These are phyloP conservation scores for Plenodomus tracheiphilus DNA, from an alignment of 2,329 filamentous ascomycete species.

Conservation along the genomic window DNA sequence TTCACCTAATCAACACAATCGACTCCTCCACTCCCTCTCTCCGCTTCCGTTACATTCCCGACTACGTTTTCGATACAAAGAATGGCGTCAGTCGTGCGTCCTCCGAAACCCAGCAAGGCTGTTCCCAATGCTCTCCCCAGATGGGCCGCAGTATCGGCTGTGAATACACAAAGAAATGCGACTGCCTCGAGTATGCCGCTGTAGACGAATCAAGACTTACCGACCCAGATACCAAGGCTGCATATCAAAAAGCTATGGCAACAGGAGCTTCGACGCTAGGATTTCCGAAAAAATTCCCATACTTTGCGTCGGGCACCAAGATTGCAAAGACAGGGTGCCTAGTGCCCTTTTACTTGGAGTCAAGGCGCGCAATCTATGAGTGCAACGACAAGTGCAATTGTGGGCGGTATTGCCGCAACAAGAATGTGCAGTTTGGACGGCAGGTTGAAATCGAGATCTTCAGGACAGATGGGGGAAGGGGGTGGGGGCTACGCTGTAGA, in stretches of 20 bases:
- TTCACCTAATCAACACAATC: slow-evolving; percentile 67
- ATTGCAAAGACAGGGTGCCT: slow-evolving; percentile 32
- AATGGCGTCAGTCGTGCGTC: slow-evolving; percentile 63
- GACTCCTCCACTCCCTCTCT: slow-evolving; percentile 61
- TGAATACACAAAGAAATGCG: slow-evolving; percentile 65
- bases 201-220: slow-evolving; percentile 48
- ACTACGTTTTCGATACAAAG: slow-evolving; percentile 56
- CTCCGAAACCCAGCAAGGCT: slow-evolving; percentile 68
- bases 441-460: slow-evolving; percentile 76
- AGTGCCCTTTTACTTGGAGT: slow-evolving; percentile 49
- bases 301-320: slow-evolving; percentile 50
- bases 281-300: slow-evolving; percentile 63
- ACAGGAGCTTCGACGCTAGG: slow-evolving; percentile 36
- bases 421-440: slow-evolving; percentile 75
- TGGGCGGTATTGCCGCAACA: slow-evolving; percentile 66
- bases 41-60: slow-evolving; percentile 70
- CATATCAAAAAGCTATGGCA: slow-evolving; percentile 20
- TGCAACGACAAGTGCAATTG: slow-evolving; percentile 76
- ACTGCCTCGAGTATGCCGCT: slow-evolving; percentile 67
- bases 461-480: slow-evolving; percentile 66
- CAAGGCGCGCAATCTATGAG: slow-evolving; percentile 68
- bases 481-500: slow-evolving; percentile 74
- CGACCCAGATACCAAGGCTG: slow-evolving; percentile 24
- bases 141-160: slow-evolving; percentile 60
- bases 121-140: slow-evolving; percentile 61